phyloP scores from a whole-genome alignment of 192 early-diverging fungal genomes.

The Podila minutissima region DNA sequence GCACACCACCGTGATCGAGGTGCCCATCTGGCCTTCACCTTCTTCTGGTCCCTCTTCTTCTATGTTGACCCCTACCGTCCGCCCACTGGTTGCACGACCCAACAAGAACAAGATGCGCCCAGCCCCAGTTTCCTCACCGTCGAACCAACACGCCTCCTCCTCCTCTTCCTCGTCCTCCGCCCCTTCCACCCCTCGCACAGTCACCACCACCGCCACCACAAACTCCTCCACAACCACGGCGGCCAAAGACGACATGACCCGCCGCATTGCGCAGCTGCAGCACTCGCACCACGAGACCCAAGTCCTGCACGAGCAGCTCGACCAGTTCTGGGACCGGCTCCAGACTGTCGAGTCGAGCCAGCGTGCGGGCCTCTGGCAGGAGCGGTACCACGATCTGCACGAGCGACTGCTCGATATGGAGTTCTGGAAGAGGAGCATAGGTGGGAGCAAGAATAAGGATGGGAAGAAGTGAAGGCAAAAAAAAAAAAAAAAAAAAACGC shows the following conservation, averaged over 20 bases:
- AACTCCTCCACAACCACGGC: background rate
- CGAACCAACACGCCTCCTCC: too few relatives aligned
- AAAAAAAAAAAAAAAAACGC: too few relatives aligned
- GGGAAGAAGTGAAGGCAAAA: background rate
- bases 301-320: background rate
- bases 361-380: background rate
- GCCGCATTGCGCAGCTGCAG: background rate
- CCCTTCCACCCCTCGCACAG: too few relatives aligned
- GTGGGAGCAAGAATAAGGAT: background rate
- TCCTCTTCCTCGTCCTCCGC: too few relatives aligned
- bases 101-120: too few relatives aligned
- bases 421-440: background rate
- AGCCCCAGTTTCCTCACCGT: too few relatives aligned
- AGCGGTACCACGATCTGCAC: background rate
- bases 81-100: too few relatives aligned
- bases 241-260: background rate
- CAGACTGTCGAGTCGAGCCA: background rate
- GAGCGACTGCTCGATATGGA: background rate
- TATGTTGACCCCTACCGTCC: too few relatives aligned
- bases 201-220: background rate
- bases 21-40: background rate
- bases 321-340: background rate
- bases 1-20: background rate
- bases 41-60: too few relatives aligned
- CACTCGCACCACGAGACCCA: background rate